A percentile compares a stretch with the other conserved stretches of the same genome.
Conservation (phyloP, 1,284 basidiomycete genomes). For the Ganoderma boninense region DNA sequence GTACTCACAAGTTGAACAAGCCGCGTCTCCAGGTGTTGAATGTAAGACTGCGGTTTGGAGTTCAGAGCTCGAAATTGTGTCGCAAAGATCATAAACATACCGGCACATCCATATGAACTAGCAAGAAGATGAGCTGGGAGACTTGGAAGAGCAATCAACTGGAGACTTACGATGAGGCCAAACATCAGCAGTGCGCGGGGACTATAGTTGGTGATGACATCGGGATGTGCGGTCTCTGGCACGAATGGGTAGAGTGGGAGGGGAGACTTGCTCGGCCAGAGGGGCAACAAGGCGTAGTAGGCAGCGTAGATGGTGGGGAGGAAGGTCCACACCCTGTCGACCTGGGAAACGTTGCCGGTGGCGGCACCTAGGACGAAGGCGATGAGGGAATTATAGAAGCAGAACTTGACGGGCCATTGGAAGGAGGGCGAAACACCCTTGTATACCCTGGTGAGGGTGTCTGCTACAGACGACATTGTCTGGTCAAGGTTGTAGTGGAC, state of each 20-base stretch:
- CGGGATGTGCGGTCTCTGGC: conserved; percentile 55
- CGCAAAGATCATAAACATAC: conserved; percentile 37
- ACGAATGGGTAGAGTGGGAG: conserved; percentile 63
- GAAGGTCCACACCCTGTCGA: conserved; percentile 73
- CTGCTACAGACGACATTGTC: conserved; percentile 29
- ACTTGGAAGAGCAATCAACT: conserved; percentile 9
- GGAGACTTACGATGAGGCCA: conserved; percentile 59
- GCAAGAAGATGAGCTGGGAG: not conserved
- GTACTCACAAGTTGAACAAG: conserved; percentile 74
- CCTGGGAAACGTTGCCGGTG: conserved; percentile 87
- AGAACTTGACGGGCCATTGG: conserved; percentile 72
- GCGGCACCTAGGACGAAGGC: conserved; percentile 68
- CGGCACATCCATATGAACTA: conserved; percentile 74
- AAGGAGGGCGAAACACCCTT: conserved; percentile 47
- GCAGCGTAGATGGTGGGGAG: conserved; percentile 82
- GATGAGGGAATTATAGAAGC: conserved; percentile 52
- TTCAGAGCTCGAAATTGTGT: not conserved
- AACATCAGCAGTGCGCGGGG: conserved; percentile 80
- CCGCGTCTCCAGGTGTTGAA: conserved; percentile 90
- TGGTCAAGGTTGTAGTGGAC: not conserved
- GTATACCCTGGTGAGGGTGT: conserved; percentile 8
- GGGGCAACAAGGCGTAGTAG: conserved; percentile 76
- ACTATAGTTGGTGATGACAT: conserved; percentile 58
- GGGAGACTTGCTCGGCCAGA: conserved; percentile 60
- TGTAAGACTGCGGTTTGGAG: conserved; percentile 59